Evolutionary conservation across 129 eudicot genomes (phyloP), one percentile per base, ranked within the genome.

Genomic region (Lonicera japonica): DNA sequence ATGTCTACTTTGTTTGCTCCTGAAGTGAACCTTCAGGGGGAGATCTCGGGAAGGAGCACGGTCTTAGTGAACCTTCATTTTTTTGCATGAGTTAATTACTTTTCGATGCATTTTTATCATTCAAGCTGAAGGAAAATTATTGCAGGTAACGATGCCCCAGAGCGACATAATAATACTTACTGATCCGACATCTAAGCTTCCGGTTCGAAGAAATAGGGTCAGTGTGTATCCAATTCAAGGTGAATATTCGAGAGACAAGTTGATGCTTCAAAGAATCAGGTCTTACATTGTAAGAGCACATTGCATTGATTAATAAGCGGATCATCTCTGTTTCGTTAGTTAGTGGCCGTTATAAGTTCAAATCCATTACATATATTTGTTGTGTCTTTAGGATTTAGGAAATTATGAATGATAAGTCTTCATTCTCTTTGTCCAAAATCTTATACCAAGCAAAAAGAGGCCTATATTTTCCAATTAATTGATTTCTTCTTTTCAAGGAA

Each of bases 261-360:
- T 92, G 96, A 87, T 92, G 96, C 96, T 92, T 74, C 96, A 92
- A 88, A 92, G 99, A 92, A 92, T 92, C 96, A 92, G 85, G 91
- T 87, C 99, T 77, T 92, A 92, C 96, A 92, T 88, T 80, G 96
- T 92, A 92, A 92, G 98, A 71, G 84, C 77, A 65, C 77, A 41
- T 3, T 72, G 55, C 77, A 69, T 51, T 60, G 59, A 76, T 63
- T 80, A 58, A 36, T 48, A 46, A 54, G 61, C 48, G 16, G 50
- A 55, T 23, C 50, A 56, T 52, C 40, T 23, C 38, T 58, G 17
- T 14, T 38, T 50, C 8, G 25, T 63, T 61, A 56, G 5, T 68
- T 21, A 47, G 18, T 56, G 29, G 24, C 46, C 52, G n/a, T 18
- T 54, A 53, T 40, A 53, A 56, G 8, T 54, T 52, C 48, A 63